These are phyloP conservation scores for Panaeolus cyanescens DNA, from an alignment of 768 basidiomycete genomes.

Conservation along the genomic window DNA sequence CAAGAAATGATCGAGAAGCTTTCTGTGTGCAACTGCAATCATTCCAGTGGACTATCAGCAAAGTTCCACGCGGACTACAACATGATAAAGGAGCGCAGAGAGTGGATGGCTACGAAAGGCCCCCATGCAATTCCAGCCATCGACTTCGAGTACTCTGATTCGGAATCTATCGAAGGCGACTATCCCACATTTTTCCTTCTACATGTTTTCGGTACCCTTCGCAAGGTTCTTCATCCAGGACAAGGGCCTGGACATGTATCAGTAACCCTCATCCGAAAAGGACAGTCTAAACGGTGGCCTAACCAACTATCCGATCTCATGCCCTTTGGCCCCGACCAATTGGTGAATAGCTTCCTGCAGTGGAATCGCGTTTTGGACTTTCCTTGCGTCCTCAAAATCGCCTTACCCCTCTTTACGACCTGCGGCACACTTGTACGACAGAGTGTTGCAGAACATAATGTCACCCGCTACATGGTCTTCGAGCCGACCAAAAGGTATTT, in stretches of 20 bases:
- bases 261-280: conserved; percentile 1
- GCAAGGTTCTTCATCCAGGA: neutral
- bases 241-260: neutral
- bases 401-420: neutral
- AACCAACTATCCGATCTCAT: conserved; percentile 1
- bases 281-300: conserved; percentile 1
- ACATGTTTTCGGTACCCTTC: neutral
- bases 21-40: neutral
- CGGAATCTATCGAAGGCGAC: neutral
- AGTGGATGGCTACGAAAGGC: neutral
- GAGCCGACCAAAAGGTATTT: neutral
- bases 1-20: neutral
- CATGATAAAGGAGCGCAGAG: neutral
- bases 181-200: neutral
- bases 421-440: neutral
- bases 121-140: neutral
- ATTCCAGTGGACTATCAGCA: neutral
- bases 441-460: neutral
- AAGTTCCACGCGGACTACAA: neutral
- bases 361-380: conserved; percentile 6
- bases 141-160: neutral
- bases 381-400: neutral
- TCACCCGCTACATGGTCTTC: neutral
- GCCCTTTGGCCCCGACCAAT: conserved; percentile 4
- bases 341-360: neutral